These are phyloP conservation scores for Quercus parvula DNA, from an alignment of 306 rosid species.

Conservation along the genomic window DNA sequence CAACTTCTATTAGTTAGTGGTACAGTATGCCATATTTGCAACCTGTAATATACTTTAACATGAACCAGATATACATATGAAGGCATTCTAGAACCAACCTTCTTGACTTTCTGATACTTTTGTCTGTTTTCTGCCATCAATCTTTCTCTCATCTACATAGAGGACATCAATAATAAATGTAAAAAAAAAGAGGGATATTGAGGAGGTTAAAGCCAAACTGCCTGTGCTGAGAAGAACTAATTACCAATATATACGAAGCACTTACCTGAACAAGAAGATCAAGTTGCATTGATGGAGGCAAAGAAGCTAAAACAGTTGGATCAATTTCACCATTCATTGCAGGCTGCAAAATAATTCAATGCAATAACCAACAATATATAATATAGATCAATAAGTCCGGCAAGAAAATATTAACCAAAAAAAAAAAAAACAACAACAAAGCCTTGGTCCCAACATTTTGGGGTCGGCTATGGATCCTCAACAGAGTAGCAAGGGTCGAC, in stretches of 20 bases:
- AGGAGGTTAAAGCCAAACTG: slow-evolving; percentile 11
- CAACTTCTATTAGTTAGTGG: background rate
- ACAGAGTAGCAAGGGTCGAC: too few relatives aligned
- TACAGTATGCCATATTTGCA: slow-evolving; percentile 1
- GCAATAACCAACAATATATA: background rate
- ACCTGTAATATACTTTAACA: background rate
- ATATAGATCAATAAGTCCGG: slow-evolving; percentile 1
- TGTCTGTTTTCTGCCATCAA: slow-evolving; percentile 90
- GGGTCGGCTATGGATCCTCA: too few relatives aligned
- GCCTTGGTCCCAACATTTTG: too few relatives aligned
- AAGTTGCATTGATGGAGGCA: slow-evolving; percentile 88
- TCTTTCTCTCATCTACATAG: slow-evolving; percentile 79
- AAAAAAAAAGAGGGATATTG: slow-evolving; percentile 2
- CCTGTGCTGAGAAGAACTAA: slow-evolving; percentile 2
- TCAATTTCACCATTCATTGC: slow-evolving; percentile 59
- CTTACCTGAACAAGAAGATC: slow-evolving; percentile 84
- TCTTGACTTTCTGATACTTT: slow-evolving; percentile 88
- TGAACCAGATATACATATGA: slow-evolving; percentile 3
- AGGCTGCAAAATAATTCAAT: slow-evolving; percentile 46
- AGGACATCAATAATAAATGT: slow-evolving; percentile 18
- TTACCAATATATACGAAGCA: background rate
- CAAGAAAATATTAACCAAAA: background rate
- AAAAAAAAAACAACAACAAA: too few relatives aligned
- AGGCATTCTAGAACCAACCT: slow-evolving; percentile 55
- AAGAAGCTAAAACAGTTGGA: slow-evolving; percentile 73